These are phyloP conservation scores for Rhizoclosmatium sp. DNA, from an alignment of 192 early-diverging fungal species.

Conservation along the genomic window DNA sequence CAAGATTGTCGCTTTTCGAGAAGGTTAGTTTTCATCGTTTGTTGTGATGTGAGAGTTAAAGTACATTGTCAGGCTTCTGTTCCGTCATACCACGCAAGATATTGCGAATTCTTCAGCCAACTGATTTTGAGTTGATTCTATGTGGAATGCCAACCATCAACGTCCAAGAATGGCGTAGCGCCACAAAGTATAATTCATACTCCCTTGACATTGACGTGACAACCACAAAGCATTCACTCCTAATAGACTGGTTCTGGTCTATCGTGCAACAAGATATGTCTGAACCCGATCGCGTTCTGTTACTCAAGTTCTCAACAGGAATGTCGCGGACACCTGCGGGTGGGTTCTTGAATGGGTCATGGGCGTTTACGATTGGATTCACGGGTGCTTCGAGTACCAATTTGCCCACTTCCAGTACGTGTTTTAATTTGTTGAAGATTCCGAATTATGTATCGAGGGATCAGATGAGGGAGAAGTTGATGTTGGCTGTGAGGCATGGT, in stretches of 20 bases:
- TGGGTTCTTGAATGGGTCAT: not conserved
- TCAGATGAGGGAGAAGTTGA: conserved; percentile 24
- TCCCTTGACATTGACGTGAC: not conserved
- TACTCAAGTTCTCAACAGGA: conserved; percentile 29
- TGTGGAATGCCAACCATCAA: conserved; percentile 25
- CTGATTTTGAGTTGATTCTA: conserved; percentile 17
- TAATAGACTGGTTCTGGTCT: conserved; percentile 28
- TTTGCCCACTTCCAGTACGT: conserved; percentile 26
- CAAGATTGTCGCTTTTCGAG: conserved; percentile 32
- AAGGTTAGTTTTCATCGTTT: conserved; percentile 12
- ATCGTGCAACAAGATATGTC: conserved; percentile 22
- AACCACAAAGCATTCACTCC: not conserved
- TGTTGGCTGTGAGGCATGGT: conserved; percentile 26
- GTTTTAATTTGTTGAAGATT: conserved; percentile 26
- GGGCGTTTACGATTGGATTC: conserved; percentile 9
- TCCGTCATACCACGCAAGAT: conserved; percentile 13
- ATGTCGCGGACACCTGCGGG: not conserved
- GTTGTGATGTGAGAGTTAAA: not conserved
- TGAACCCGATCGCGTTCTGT: conserved; percentile 12
- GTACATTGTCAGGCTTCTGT: not conserved
- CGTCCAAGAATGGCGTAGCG: conserved; percentile 7
- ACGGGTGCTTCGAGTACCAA: not conserved
- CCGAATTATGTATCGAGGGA: conserved; percentile 27
- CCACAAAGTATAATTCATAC: not conserved
- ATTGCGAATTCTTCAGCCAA: conserved; percentile 7